Conservation (phyloP, 805 yeast species). For the Lachancea dasiensis region DNA sequence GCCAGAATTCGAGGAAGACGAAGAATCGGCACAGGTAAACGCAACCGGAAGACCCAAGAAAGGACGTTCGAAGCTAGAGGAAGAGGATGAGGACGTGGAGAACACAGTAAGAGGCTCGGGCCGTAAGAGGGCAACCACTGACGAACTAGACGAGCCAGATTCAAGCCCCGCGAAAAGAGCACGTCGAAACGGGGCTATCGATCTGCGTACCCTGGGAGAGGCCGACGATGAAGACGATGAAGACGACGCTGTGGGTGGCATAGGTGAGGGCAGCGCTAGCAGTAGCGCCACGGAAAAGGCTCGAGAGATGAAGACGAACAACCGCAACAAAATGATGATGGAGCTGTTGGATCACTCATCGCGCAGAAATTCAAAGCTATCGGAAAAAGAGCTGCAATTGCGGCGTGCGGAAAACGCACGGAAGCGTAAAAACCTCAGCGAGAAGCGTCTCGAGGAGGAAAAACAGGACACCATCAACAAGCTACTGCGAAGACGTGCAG, state of each 20-base stretch:
- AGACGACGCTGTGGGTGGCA: constrained; percentile 1
- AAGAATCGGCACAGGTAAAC: constrained; percentile 9
- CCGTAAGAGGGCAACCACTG: not conserved
- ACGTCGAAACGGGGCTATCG: constrained; percentile 6
- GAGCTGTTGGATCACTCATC: constrained; percentile 9
- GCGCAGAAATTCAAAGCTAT: constrained; percentile 47
- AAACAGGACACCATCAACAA: constrained; percentile 88
- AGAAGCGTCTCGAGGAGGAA: constrained; percentile 82
- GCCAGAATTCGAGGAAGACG: constrained; percentile 15
- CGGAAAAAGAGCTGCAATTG: constrained; percentile 79
- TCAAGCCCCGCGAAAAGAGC: constrained; percentile 5
- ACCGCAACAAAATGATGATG: constrained; percentile 12
- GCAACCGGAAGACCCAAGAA: constrained; percentile 4
- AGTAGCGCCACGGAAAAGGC: not conserved
- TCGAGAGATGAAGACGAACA: constrained; percentile 5
- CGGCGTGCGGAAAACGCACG: constrained; percentile 85
- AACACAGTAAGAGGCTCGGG: not conserved
- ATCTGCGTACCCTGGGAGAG: constrained; percentile 5
- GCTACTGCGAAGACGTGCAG: constrained; percentile 76
- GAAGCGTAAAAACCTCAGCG: constrained; percentile 77
- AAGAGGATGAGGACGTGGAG: not conserved
- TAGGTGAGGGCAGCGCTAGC: not conserved
- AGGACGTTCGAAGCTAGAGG: not conserved
- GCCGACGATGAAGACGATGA: constrained; percentile 19
- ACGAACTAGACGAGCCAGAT: constrained; percentile 4